Evolutionary conservation across 495 filamentous ascomycete species (phyloP), one percentile per base, ranked within the genome.

Genomic region (Aspergillus affinis): DNA sequence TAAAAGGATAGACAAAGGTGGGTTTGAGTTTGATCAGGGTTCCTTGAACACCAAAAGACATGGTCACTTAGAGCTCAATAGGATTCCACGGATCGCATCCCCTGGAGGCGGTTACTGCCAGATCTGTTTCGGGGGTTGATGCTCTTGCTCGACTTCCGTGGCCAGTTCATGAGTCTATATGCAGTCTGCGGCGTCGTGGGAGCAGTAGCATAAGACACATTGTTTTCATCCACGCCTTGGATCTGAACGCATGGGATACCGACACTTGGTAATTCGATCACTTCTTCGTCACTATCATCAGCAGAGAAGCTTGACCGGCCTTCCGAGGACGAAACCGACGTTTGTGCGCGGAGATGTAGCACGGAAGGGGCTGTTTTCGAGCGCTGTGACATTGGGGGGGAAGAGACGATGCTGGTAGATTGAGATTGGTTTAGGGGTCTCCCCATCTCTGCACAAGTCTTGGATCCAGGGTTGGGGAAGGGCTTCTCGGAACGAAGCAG

Each of bases 291-390:
- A 5, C 65, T 68, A 23, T 74, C 76, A 29, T 75, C 68, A 9
- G 36, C 55, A 8, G 72, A 67, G 54, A 63, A 59, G 54, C 68
- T 69, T 19, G 52, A 50, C 36, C 58, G 63, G 61, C 65, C 64
- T 20, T 67, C 63, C 9, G 54, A 60, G 9, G 65, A 65, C 2
- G 69, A 63, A 3, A 57, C 63, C 1, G 72, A 75, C 18, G 65
- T 62, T 29, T 78, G 73, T 13, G 76, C 76, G 48, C 74, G 74
- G 72, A 79, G 70, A 51, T 62, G 69, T 52, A 74, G 70, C n/a
- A 77, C 64, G 3, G 69, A 69, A n/a, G 65, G 63, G 3, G 58
- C 51, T 21, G 66, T 57, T 9, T 61, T 65, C 0, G 63, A 54
- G 36, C 53, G 48, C 30, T 45, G 20, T 15, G 66, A 55, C 18